Conservation (phyloP, 768 basidiomycete genomes). For the Naganishia kalamii region DNA sequence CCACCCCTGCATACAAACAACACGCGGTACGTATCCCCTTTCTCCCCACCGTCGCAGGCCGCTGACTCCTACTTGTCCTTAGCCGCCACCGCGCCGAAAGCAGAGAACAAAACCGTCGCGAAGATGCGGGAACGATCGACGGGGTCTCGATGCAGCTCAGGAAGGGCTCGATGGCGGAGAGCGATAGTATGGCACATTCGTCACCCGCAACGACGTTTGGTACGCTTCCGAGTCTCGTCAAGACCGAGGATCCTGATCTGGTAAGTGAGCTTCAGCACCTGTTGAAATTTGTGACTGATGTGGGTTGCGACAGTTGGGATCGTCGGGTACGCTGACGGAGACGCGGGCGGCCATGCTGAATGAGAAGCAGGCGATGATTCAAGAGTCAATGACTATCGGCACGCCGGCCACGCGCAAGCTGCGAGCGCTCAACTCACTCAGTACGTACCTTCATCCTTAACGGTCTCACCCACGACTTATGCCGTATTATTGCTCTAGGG, state of each 20-base stretch:
- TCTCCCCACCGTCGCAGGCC: background rate
- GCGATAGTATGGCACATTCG: background rate
- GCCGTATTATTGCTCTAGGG: background rate
- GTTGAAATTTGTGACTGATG: too few relatives aligned
- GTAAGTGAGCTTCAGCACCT: background rate
- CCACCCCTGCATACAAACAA: background rate
- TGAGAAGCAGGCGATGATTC: background rate
- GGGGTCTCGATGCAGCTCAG: background rate
- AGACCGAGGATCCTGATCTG: background rate
- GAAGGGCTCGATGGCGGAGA: background rate
- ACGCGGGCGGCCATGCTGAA: background rate
- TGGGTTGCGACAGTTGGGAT: background rate
- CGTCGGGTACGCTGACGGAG: slow-evolving; percentile 2
- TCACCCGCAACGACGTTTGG: background rate
- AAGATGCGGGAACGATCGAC: background rate
- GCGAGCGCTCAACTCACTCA: background rate
- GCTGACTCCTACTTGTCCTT: background rate
- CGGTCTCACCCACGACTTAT: too few relatives aligned
- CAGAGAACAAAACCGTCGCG: background rate
- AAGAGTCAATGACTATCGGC: background rate
- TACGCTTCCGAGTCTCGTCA: background rate
- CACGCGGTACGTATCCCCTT: background rate
- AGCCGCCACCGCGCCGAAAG: background rate
- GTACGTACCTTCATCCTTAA: background rate
- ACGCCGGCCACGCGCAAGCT: background rate